Evolutionary conservation across 371 early-diverging fungal species (phyloP), one percentile per base, ranked within the genome.

Genomic region (Lichtheimia ornata): DNA sequence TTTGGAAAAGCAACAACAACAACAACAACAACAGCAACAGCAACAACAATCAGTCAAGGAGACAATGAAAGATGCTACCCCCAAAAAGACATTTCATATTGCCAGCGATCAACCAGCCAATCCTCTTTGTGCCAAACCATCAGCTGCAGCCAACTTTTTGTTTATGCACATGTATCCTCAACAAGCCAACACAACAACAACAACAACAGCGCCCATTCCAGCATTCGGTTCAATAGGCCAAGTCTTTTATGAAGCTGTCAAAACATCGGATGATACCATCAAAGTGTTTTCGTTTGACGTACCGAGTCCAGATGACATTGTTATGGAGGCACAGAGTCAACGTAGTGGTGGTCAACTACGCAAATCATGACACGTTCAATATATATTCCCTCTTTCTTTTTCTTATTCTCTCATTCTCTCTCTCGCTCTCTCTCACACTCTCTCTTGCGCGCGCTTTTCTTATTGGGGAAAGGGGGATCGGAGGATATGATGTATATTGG

Each of bases 301-400:
- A 40, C 92, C 93, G 13, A 93, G 94, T 60, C 94, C 94, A 15
- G 94, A 94, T 72, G 94, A 95, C 76, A 61, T 83, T 35, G 92
- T 91, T 3, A 71, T 88, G 11, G 65, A 85, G 12, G 84, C 88
- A 5, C 89, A 89, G 61, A 75, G 74, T 52, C 71, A 81, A 24
- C 79, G 79, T 20, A 65, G 69, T 47, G 69, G 66, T 12, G 56
- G 53, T 28, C 17, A 18, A 28, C 54, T 54, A 49, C 63, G 54
- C 18, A 67, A 67, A 50, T 52, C 53, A 17, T 61, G 55, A 59
- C 35, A 35, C 35, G 35, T 35, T 35, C 35, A 56, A 58, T 64
- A 17, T 53, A 22, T 58, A 15, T 53, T 53, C 44, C 17, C 42
- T 24, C 53, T 15, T 61, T 53, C 41, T 41, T 56, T 51, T 50